Conservation (phyloP, 768 basidiomycete genomes). For the Hysterangium stoloniferum region DNA sequence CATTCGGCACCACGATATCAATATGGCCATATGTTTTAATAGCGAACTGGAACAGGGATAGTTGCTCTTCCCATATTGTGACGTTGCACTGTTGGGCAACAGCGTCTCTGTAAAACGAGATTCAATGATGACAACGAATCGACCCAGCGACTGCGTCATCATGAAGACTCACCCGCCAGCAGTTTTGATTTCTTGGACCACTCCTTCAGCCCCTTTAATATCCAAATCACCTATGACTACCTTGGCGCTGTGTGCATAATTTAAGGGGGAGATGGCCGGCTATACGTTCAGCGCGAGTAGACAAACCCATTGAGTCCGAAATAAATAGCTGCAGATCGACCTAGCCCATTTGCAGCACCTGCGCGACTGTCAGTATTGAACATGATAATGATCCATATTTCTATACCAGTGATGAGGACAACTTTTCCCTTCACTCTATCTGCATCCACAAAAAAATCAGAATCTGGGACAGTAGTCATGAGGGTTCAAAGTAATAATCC, state of each 20-base stretch:
- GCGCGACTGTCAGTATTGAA: background rate
- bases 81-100: constrained; percentile 41
- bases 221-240: constrained; percentile 47
- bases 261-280: background rate
- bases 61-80: constrained; percentile 44
- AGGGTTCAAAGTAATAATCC: background rate
- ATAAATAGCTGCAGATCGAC: constrained; percentile 40
- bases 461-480: constrained; percentile 42
- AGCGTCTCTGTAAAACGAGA: constrained; percentile 30
- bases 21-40: constrained; percentile 39
- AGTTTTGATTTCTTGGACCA: constrained; percentile 32
- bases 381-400: background rate
- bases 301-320: constrained; percentile 46
- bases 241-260: constrained; percentile 35
- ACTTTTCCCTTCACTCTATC: constrained; percentile 38
- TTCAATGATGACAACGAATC: background rate
- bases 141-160: background rate
- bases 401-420: constrained; percentile 44
- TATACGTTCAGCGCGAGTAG: background rate
- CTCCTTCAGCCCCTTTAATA: constrained; percentile 30
- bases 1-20: constrained; percentile 41
- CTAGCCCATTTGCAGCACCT: constrained; percentile 50
- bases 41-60: constrained; percentile 43
- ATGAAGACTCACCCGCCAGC: constrained; percentile 36
- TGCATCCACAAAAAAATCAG: constrained; percentile 35